These are phyloP conservation scores for Globisporangium lucens DNA, from an alignment of 352 stramenopile genomes.

Conservation along the genomic window DNA sequence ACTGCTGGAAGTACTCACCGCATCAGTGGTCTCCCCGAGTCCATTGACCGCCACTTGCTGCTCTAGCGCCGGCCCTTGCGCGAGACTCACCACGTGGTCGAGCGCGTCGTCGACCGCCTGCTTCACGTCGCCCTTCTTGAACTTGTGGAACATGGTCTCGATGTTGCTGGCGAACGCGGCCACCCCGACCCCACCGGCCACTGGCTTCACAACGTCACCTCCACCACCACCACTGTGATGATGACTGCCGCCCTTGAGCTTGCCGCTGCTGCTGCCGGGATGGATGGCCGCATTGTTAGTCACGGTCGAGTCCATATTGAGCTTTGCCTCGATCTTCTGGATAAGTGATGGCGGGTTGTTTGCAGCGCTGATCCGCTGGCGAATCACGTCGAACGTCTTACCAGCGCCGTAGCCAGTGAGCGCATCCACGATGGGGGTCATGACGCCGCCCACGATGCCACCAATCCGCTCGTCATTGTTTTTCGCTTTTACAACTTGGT, in stretches of 20 bases:
- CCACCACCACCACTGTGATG: neutral
- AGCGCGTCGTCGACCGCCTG: slow-evolving; percentile 4
- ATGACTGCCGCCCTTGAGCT: neutral
- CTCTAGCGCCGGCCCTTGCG: no score
- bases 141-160: neutral
- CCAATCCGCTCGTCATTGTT: no score
- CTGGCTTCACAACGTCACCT: neutral
- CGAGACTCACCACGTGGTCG: neutral
- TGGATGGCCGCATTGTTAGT: neutral
- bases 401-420: neutral
- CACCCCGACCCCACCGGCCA: neutral
- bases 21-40: no score
- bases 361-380: neutral
- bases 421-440: neutral
- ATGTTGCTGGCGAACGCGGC: neutral
- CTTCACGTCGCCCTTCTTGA: slow-evolving; percentile 1
- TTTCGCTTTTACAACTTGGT: no score
- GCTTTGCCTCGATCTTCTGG: neutral
- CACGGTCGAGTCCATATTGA: neutral
- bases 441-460: slow-evolving; percentile 1
- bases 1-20: no score
- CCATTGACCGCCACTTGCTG: no score
- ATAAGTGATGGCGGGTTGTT: neutral
- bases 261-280: neutral
- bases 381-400: neutral